These are phyloP conservation scores for Globomyces pollinis-pini DNA, from an alignment of 192 early-diverging fungal genomes.

Conservation along the genomic window DNA sequence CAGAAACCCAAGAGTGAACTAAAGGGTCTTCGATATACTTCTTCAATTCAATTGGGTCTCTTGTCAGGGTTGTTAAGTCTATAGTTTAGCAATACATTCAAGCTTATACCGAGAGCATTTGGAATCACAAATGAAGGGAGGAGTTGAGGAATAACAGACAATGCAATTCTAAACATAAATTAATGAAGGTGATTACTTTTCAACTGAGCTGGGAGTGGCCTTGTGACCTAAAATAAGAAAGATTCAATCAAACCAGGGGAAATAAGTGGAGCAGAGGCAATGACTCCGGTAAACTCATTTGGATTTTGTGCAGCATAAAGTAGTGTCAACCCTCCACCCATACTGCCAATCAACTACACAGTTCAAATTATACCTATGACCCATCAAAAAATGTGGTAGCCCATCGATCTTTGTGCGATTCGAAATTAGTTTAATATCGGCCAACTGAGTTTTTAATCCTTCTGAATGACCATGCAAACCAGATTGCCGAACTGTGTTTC, in stretches of 20 bases:
- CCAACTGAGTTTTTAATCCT: background rate
- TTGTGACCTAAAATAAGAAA: background rate
- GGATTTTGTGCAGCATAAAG: constrained; percentile 7
- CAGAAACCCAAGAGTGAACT: background rate
- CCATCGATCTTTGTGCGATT: background rate
- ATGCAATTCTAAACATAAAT: background rate
- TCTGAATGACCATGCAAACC: background rate
- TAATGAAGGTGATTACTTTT: background rate
- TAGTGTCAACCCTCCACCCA: constrained; percentile 34
- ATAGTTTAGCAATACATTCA: background rate
- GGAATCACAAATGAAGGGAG: constrained; percentile 4
- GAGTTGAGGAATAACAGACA: background rate
- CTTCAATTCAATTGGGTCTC: background rate
- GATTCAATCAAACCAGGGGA: background rate
- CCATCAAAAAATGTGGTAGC: constrained; percentile 10
- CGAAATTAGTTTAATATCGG: constrained; percentile 9
- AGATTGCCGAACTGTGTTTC: constrained; percentile 2
- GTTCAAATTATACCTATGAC: constrained; percentile 14
- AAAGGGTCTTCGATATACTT: constrained; percentile 6
- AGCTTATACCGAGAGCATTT: constrained; percentile 7
- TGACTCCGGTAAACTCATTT: constrained; percentile 3
- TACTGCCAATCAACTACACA: constrained; percentile 46
- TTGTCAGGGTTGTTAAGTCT: background rate
- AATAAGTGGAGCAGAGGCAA: background rate
- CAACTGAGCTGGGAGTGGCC: background rate